phyloP scores from a whole-genome alignment of 2,329 filamentous ascomycete genomes.

The Fusarium proliferatum region DNA sequence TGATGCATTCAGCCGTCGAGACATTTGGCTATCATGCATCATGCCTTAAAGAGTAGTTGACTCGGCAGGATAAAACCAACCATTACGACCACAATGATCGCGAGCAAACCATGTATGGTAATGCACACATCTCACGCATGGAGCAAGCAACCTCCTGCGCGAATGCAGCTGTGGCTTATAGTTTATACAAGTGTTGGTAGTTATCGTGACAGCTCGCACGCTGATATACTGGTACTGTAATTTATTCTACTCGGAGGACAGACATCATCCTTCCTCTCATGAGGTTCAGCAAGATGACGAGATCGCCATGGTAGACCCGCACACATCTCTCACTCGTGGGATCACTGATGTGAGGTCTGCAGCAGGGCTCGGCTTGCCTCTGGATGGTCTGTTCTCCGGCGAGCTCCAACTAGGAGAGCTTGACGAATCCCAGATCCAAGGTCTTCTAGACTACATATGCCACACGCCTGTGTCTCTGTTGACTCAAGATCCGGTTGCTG shows the following conservation, averaged over 20 bases:
- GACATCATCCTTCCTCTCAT: constrained; percentile 42
- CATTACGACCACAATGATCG: constrained; percentile 25
- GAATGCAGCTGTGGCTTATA: constrained; percentile 6
- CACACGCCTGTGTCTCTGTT: constrained; percentile 16
- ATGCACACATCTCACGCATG: constrained; percentile 15
- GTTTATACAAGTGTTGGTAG: constrained; percentile 18
- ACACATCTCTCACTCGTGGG: constrained; percentile 35
- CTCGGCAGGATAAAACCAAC: constrained; percentile 17
- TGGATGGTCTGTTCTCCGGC: constrained; percentile 41
- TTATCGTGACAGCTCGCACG: constrained; percentile 30
- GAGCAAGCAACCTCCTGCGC: constrained; percentile 6
- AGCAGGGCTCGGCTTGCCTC: constrained; percentile 48
- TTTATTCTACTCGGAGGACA: constrained; percentile 45
- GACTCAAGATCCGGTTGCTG: constrained; percentile 43
- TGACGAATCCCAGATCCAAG: constrained; percentile 41
- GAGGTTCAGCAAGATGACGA: constrained; percentile 43
- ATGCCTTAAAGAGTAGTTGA: constrained; percentile 17
- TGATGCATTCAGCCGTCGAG: constrained; percentile 22
- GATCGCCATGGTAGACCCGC: constrained; percentile 45
- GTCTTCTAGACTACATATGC: constrained; percentile 39
- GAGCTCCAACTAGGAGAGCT: constrained; percentile 40
- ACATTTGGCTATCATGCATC: constrained; percentile 20
- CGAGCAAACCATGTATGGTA: not conserved
- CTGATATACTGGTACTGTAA: constrained; percentile 36
- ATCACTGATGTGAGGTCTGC: constrained; percentile 37